Evolutionary conservation across 2,329 filamentous ascomycete genomes (phyloP).

Genomic region (Trichothecium sympodiale): DNA sequence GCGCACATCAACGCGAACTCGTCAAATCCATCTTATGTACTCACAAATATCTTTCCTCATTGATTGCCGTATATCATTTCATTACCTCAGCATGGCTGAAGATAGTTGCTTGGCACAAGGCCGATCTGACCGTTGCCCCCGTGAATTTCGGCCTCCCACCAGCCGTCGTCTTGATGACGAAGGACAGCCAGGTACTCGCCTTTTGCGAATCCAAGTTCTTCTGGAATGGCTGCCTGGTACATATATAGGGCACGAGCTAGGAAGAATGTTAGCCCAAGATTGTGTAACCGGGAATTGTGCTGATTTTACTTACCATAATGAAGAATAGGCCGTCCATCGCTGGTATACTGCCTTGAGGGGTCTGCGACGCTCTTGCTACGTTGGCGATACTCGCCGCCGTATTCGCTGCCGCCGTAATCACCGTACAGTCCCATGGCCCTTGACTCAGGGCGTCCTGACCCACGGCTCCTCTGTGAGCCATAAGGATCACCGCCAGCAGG

Average conservation of each 20-base stretch:
- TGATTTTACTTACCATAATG: slow-evolving; percentile 79
- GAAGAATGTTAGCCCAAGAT: too few relatives aligned
- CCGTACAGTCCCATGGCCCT: slow-evolving; percentile 47
- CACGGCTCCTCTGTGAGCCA: slow-evolving; percentile 42
- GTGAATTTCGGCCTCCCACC: slow-evolving; percentile 97
- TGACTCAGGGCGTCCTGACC: slow-evolving; percentile 34
- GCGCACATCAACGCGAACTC: neutral
- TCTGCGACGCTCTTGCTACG: slow-evolving; percentile 83
- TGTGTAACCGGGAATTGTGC: too few relatives aligned
- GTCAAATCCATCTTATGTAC: neutral
- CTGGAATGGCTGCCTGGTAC: slow-evolving; percentile 89
- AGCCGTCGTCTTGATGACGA: slow-evolving; percentile 90
- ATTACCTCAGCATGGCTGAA: slow-evolving; percentile 36
- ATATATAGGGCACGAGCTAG: slow-evolving; percentile 86
- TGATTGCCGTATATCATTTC: neutral
- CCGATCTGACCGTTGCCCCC: slow-evolving; percentile 49
- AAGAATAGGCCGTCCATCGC: slow-evolving; percentile 76
- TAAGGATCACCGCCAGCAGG: slow-evolving; percentile 45
- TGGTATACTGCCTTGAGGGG: slow-evolving; percentile 67
- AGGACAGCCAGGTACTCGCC: slow-evolving; percentile 84
- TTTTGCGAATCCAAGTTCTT: slow-evolving; percentile 87
- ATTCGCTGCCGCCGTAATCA: slow-evolving; percentile 51
- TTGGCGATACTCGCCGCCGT: slow-evolving; percentile 41
- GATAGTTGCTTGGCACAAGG: slow-evolving; percentile 58
- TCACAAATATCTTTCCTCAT: neutral